phyloP scores from a whole-genome alignment of 2,329 filamentous ascomycete genomes.

The Bipolaris oryzae region DNA sequence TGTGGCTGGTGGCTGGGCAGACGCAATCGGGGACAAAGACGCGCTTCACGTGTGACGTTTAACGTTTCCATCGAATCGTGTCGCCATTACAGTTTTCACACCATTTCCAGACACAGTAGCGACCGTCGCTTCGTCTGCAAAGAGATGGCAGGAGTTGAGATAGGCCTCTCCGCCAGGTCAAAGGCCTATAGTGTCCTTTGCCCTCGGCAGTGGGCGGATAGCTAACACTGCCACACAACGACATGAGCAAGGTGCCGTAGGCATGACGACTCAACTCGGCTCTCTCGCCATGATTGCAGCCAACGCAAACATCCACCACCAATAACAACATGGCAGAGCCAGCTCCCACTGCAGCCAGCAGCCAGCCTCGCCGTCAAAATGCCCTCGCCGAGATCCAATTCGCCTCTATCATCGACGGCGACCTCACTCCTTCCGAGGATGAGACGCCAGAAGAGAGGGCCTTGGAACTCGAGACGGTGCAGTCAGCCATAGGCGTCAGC shows the following conservation, averaged over 20 bases:
- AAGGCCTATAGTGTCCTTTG: conserved; percentile 16
- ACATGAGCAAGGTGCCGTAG: conserved; percentile 20
- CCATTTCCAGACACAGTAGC: conserved; percentile 8
- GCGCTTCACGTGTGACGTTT: conserved; percentile 11
- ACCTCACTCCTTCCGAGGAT: conserved; percentile 55
- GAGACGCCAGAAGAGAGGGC: conserved; percentile 40
- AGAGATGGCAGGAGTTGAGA: conserved; percentile 2
- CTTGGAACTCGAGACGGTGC: conserved; percentile 48
- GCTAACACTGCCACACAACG: conserved; percentile 36
- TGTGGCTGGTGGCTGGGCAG: conserved; percentile 7
- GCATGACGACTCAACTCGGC: conserved; percentile 24
- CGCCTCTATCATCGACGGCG: conserved; percentile 48
- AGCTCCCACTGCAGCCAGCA: conserved; percentile 6
- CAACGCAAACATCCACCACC: conserved; percentile 5
- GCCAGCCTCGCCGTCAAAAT: conserved; percentile 33
- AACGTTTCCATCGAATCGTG: conserved; percentile 5
- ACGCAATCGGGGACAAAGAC: conserved; percentile 5
- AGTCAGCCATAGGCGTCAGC: conserved; percentile 62
- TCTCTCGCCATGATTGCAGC: conserved; percentile 12
- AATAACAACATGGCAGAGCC: conserved; percentile 30
- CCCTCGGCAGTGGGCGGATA: conserved; percentile 31
- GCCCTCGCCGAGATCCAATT: conserved; percentile 52
- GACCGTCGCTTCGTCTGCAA: conserved; percentile 3
- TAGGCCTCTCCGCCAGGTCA: conserved; percentile 10
- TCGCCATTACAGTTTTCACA: conserved; percentile 21